Base-by-base conservation (phyloP, 176 grass and related monocot species). In the Phragmites australis region DNA sequence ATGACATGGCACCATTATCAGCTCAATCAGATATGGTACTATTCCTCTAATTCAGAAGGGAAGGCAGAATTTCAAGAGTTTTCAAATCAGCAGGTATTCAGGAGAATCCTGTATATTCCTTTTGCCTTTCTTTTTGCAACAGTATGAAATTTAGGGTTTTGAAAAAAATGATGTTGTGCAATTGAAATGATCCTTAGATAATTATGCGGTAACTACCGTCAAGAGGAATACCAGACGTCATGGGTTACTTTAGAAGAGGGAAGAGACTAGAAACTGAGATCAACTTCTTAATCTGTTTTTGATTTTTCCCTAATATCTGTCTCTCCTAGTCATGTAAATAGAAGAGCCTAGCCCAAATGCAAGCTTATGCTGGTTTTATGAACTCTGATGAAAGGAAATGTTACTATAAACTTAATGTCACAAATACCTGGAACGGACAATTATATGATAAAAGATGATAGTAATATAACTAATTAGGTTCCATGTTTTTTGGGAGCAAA, bases 41-140 rank as follows among this genome's bases (percentile, higher is more conserved):
- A 68, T 63, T 71, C 29, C 53, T 46, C 51, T 68, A 40, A 31
- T 63, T 63, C 64, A 64, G 14, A 77, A 47, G 51, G 22, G 44
- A 37, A 82, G 39, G 26, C 22, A 46, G 4, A 60, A 58, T 41
- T 47, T 57, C 0, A 8, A 2, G n/a, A 49, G 57, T 63, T 22
- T 63, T 17, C 7, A 61, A 64, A 32, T 29, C 26, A 62, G 17
- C 17, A 49, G 22, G 26, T 34, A 41, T 63, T 27, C 21, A 77
- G 45, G 47, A 48, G 3, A 16, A 17, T 25, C 47, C 25, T 16
- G 27, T 64, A 64, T 21, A 32, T 62, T 37, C 0, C 31, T 64
- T 30, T 47, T 9, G 7, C 47, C 6, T 32, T 50, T 31, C 21
- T 27, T 44, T 75, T 45, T 60, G 37, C 12, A 22, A 26, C 26